phyloP scores from a whole-genome alignment of 306 rosid genomes.

The Quercus wislizeni region DNA sequence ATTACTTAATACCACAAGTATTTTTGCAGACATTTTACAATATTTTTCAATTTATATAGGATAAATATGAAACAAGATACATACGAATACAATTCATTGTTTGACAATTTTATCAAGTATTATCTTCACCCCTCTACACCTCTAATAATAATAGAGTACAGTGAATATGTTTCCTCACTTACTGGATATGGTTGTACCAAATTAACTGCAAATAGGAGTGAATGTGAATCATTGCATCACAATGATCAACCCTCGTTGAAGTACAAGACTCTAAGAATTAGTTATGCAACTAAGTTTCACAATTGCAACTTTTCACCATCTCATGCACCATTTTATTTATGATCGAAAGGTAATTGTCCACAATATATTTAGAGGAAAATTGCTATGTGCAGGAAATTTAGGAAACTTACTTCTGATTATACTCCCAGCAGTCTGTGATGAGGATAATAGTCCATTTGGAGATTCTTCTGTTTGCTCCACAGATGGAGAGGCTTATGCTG shows the following conservation, averaged over 20 bases:
- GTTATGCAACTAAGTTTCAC: not conserved
- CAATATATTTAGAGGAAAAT: not conserved
- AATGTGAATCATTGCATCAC: not conserved
- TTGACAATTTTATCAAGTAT: too few relatives aligned
- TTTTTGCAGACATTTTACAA: not conserved
- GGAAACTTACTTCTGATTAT: slow-evolving; percentile 4
- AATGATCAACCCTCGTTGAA: not conserved
- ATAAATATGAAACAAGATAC: too few relatives aligned
- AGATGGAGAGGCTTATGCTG: slow-evolving; percentile 2
- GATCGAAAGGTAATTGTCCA: not conserved
- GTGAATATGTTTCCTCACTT: not conserved
- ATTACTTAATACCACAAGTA: not conserved
- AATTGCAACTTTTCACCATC: too few relatives aligned
- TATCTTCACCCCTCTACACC: too few relatives aligned
- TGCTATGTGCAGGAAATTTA: slow-evolving; percentile 3
- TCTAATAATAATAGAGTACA: too few relatives aligned
- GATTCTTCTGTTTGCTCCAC: not conserved
- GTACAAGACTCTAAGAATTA: not conserved
- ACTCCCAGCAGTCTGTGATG: not conserved
- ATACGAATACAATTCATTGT: too few relatives aligned
- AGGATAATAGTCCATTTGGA: not conserved
- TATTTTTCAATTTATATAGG: too few relatives aligned
- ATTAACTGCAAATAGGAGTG: too few relatives aligned
- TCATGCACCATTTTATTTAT: too few relatives aligned
- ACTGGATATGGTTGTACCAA: too few relatives aligned